A percentile compares a stretch with the other conserved stretches of the same genome.
Conservation (phyloP, 2,329 filamentous ascomycete species). For the Colletotrichum liaoningense region DNA sequence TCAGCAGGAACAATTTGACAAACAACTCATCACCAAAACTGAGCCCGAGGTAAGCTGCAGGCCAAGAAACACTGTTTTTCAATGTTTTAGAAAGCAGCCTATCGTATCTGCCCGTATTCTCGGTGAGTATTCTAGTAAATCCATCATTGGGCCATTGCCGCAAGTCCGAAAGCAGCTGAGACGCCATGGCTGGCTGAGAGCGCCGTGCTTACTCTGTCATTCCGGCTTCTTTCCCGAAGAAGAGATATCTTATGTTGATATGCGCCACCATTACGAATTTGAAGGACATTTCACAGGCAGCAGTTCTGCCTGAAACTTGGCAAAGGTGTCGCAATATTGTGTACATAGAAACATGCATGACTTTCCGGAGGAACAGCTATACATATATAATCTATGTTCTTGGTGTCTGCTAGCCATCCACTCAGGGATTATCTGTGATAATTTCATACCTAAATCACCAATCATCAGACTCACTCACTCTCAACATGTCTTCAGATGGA, state of each 20-base stretch:
- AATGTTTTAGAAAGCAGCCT: neutral
- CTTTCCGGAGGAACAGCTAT: too few relatives aligned
- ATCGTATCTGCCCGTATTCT: neutral
- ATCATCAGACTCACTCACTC: too few relatives aligned
- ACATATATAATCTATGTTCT: neutral
- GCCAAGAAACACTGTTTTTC: neutral
- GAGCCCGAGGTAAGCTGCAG: neutral
- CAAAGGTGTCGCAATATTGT: neutral
- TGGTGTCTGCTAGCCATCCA: neutral
- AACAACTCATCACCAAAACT: neutral
- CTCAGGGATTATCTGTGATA: too few relatives aligned
- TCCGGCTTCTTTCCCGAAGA: neutral
- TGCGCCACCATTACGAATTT: neutral
- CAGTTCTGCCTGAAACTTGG: neutral
- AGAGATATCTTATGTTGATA: neutral
- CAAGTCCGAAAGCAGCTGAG: neutral
- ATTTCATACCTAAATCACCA: neutral
- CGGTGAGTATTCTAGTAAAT: neutral
- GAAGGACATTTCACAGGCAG: neutral
- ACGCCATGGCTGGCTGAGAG: constrained; percentile 7
- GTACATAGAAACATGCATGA: too few relatives aligned
- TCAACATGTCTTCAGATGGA: constrained; percentile 26
- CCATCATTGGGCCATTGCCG: neutral
- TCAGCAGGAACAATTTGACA: neutral
- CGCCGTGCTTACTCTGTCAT: neutral